A percentile compares a stretch with the other conserved stretches of the same genome.
These are phyloP conservation scores for Fraxinus ornus DNA, from an alignment of 305 asterid genomes.

Conservation along the genomic window DNA sequence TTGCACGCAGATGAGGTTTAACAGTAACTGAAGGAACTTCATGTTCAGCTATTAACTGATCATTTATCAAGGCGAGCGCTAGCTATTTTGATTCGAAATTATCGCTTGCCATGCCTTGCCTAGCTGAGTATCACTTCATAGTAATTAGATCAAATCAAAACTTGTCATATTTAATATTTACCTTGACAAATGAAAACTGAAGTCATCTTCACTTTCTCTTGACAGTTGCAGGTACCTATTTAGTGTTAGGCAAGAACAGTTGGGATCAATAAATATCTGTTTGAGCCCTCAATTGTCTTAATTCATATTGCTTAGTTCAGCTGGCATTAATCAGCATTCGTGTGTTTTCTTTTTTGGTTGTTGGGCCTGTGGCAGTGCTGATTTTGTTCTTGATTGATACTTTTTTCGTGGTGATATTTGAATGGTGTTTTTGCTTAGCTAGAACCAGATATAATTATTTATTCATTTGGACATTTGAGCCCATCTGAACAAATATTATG, in stretches of 20 bases:
- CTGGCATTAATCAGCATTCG: not conserved
- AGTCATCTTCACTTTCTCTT: not conserved
- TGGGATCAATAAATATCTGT: not conserved
- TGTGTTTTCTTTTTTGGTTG: not conserved
- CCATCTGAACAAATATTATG: constrained; percentile 2
- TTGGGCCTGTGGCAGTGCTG: not conserved
- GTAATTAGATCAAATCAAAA: not conserved
- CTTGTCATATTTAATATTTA: not conserved
- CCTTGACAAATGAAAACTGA: not conserved
- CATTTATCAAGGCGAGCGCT: not conserved
- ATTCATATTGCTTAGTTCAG: not conserved
- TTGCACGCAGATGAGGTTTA: not conserved
- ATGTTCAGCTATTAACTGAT: not conserved
- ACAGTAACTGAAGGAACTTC: not conserved
- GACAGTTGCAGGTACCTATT: not conserved
- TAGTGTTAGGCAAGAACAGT: not conserved
- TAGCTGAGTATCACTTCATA: not conserved
- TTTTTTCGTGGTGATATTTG: not conserved
- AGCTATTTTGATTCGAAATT: not conserved
- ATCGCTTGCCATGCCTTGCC: not conserved
- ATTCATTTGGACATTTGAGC: not conserved
- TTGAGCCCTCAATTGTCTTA: not conserved
- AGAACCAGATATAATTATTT: not conserved
- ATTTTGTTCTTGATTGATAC: not conserved
- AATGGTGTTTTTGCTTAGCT: not conserved